phyloP scores from a whole-genome alignment of 2,329 filamentous ascomycete species.

The Verticillium alfalfae region DNA sequence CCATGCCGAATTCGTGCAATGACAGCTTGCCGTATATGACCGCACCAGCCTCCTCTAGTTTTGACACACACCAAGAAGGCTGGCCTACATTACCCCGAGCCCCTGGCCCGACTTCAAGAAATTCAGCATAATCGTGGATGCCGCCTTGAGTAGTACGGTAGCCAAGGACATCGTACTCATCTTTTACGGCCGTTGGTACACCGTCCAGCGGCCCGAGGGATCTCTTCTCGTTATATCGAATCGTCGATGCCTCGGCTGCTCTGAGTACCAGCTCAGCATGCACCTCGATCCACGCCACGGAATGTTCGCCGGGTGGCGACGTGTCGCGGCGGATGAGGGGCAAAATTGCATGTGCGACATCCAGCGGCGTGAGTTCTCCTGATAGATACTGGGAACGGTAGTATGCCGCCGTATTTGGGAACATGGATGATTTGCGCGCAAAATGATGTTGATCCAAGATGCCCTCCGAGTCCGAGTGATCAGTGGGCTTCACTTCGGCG shows the following conservation, averaged over 20 bases:
- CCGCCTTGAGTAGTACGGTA: constrained; percentile 64
- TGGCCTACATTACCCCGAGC: constrained; percentile 24
- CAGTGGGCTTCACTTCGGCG: not conserved
- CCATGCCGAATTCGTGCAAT: constrained; percentile 73
- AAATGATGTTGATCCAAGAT: not conserved
- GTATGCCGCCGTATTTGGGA: constrained; percentile 30
- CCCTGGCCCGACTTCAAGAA: constrained; percentile 20
- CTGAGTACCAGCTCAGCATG: constrained; percentile 32
- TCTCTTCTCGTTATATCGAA: constrained; percentile 44
- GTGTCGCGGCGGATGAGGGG: constrained; percentile 37
- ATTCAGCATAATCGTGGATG: constrained; percentile 44
- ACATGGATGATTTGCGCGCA: not conserved
- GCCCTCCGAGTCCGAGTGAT: not conserved
- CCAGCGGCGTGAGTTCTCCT: constrained; percentile 37
- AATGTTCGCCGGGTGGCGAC: constrained; percentile 29
- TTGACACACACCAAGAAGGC: not conserved
- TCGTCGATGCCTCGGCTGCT: constrained; percentile 37
- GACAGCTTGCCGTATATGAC: constrained; percentile 43
- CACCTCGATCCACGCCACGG: constrained; percentile 37
- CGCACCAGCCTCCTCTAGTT: constrained; percentile 62
- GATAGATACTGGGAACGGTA: constrained; percentile 38
- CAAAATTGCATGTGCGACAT: constrained; percentile 38
- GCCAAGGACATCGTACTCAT: constrained; percentile 70
- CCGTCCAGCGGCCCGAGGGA: constrained; percentile 64
- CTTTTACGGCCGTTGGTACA: constrained; percentile 69